A percentile compares a stretch with the other conserved stretches of the same genome.
These are phyloP conservation scores for Venturiaceae sp. DNA, from an alignment of 2,329 filamentous ascomycete species.

Conservation along the genomic window DNA sequence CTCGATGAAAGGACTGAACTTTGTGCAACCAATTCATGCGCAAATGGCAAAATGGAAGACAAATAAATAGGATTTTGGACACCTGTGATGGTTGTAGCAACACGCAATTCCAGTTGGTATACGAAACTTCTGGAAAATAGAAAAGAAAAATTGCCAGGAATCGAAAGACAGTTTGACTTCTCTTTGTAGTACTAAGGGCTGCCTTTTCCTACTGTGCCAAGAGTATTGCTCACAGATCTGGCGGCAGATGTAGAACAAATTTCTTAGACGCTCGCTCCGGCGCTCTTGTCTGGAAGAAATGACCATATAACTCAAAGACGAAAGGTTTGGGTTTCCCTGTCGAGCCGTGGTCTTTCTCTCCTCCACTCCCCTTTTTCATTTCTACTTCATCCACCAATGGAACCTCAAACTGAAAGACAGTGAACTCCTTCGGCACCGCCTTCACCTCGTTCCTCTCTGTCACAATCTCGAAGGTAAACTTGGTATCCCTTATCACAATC, in stretches of 20 bases:
- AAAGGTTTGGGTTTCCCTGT: not conserved
- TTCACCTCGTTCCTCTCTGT: conserved; percentile 63
- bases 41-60: too few species aligned
- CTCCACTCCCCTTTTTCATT: not conserved
- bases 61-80: too few species aligned
- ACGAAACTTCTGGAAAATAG: too few species aligned
- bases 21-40: too few species aligned
- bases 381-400: conserved; percentile 29
- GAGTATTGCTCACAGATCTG: not conserved
- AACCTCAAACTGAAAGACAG: conserved; percentile 70
- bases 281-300: conserved; percentile 1
- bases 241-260: conserved; percentile 5
- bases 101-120: too few species aligned
- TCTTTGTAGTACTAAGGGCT: not conserved
- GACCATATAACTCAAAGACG: conserved; percentile 7
- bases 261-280: conserved; percentile 6
- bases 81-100: too few species aligned
- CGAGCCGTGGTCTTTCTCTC: not conserved
- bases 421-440: conserved; percentile 80
- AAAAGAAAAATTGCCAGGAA: too few species aligned
- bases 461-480: conserved; percentile 77
- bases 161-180: too few species aligned
- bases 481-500: conserved; percentile 82
- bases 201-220: not conserved
- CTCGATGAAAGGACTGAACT: too few species aligned